Percentiles rank a stretch among this genome's conserved stretches.
These are phyloP conservation scores for Dactylellina parvicollis DNA, from an alignment of 2,329 filamentous ascomycete species.

Conservation along the genomic window DNA sequence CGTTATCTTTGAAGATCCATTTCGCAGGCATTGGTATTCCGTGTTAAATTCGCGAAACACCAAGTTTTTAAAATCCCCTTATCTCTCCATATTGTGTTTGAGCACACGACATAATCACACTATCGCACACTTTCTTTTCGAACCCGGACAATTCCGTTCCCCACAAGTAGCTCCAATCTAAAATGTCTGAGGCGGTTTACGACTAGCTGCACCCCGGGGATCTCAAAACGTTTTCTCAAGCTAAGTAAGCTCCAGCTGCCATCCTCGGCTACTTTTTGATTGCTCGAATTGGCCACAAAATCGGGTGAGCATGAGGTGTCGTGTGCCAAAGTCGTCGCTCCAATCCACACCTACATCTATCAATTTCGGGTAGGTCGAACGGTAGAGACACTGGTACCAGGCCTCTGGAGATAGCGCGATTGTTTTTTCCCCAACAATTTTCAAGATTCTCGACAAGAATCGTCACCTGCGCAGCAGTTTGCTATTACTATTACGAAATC, in stretches of 20 bases:
- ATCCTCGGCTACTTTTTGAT: conserved; percentile 44
- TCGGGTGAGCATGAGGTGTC: conserved; percentile 7
- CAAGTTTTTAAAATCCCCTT: not conserved
- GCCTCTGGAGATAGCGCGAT: not conserved
- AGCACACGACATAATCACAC: conserved; percentile 1
- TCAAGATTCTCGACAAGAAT: too few relatives aligned
- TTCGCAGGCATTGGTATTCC: not conserved
- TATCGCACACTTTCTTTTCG: not conserved
- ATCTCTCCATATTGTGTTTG: not conserved
- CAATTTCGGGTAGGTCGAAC: conserved; percentile 12
- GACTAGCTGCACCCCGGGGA: conserved; percentile 33
- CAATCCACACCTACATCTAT: not conserved
- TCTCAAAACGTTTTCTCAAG: conserved; percentile 5
- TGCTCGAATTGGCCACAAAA: conserved; percentile 22
- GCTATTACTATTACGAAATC: conserved; percentile 37
- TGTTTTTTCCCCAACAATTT: conserved; percentile 15
- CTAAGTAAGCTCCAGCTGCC: conserved; percentile 19
- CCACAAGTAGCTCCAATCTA: conserved; percentile 24
- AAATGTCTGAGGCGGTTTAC: conserved; percentile 6
- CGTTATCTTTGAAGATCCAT: conserved; percentile 28
- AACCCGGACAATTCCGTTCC: conserved; percentile 40
- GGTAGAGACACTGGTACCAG: not conserved
- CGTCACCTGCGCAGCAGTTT: not conserved
- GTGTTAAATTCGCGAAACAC: conserved; percentile 5
- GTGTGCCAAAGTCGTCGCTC: conserved; percentile 28